These are phyloP conservation scores for Edaphochlamys debaryana DNA, from an alignment of 139 green algal species.

Conservation along the genomic window DNA sequence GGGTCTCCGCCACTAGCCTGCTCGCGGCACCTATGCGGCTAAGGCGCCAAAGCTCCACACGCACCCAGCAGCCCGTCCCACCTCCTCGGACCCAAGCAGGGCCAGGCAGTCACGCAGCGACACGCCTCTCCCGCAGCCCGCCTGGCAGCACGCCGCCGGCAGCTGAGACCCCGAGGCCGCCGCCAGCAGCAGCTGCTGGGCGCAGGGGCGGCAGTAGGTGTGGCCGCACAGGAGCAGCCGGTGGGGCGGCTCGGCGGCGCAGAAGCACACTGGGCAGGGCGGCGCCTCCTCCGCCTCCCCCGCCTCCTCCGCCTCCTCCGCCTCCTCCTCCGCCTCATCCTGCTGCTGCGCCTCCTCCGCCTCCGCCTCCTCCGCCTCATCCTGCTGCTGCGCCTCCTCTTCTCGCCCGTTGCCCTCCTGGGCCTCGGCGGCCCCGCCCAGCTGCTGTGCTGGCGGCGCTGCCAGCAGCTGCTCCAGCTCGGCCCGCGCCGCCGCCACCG, in stretches of 20 bases:
- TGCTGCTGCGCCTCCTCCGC: background rate
- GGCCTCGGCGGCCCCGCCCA: too few species aligned
- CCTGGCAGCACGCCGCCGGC: background rate
- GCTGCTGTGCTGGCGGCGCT: slow-evolving; percentile 76
- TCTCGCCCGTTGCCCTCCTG: too few species aligned
- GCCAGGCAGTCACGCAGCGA: background rate
- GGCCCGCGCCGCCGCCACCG: slow-evolving; percentile 58
- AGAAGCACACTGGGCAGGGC: background rate
- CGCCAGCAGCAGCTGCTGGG: slow-evolving; percentile 1
- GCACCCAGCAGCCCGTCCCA: background rate
- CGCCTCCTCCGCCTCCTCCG: background rate
- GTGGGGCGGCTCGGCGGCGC: background rate
- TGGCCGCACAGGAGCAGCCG: background rate
- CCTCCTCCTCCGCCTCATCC: too few species aligned
- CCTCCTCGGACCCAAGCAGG: background rate
- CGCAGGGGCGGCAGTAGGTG: background rate
- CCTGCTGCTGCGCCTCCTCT: too few species aligned
- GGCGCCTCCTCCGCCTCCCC: background rate
- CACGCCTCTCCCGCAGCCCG: background rate
- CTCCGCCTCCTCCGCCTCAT: background rate
- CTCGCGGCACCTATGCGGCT: too few species aligned
- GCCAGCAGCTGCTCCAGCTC: slow-evolving; percentile 42
- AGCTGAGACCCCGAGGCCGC: background rate
- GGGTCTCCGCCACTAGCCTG: too few species aligned
- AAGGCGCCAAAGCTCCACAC: too few species aligned